Percentiles rank a stretch among this genome's conserved stretches.
Evolutionary conservation across 2,329 filamentous ascomycete genomes (phyloP).

Genomic region (Furcasterigmium sp.): DNA sequence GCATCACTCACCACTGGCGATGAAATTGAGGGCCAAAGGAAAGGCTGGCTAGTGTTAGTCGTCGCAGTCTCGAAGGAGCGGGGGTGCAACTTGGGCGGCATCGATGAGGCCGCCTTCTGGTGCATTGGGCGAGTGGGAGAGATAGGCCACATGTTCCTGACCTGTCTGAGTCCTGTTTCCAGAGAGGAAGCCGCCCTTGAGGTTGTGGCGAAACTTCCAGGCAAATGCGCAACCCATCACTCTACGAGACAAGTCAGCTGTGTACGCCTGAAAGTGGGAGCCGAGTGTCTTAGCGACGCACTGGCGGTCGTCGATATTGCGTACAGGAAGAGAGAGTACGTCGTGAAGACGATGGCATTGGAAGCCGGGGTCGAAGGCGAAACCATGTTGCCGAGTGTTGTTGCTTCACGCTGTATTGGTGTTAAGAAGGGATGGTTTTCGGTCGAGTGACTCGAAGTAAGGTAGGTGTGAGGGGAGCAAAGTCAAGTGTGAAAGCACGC

Average conservation of each 20-base stretch:
- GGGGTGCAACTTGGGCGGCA: neutral
- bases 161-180: conserved; percentile 81
- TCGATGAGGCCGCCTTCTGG: neutral
- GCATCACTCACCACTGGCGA: conserved; percentile 80
- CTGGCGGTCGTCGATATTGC: conserved; percentile 14
- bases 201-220: conserved; percentile 56
- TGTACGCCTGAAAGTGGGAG: neutral
- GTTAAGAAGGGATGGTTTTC: too few species aligned
- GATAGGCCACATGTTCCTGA: conserved; percentile 42
- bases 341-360: conserved; percentile 78
- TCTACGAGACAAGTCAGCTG: conserved; percentile 34
- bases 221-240: conserved; percentile 56
- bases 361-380: conserved; percentile 70
- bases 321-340: conserved; percentile 73
- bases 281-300: neutral
- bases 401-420: too few species aligned
- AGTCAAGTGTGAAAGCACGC: too few species aligned
- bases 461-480: too few species aligned
- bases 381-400: conserved; percentile 57
- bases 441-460: too few species aligned
- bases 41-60: conserved; percentile 50
- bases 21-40: conserved; percentile 81
- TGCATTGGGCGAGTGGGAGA: too few species aligned
- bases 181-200: conserved; percentile 66
- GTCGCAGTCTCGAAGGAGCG: conserved; percentile 3